Evolutionary conservation across 2,329 filamentous ascomycete species (phyloP).

Genomic region (Nothophaeocryptopus gaeumannii): DNA sequence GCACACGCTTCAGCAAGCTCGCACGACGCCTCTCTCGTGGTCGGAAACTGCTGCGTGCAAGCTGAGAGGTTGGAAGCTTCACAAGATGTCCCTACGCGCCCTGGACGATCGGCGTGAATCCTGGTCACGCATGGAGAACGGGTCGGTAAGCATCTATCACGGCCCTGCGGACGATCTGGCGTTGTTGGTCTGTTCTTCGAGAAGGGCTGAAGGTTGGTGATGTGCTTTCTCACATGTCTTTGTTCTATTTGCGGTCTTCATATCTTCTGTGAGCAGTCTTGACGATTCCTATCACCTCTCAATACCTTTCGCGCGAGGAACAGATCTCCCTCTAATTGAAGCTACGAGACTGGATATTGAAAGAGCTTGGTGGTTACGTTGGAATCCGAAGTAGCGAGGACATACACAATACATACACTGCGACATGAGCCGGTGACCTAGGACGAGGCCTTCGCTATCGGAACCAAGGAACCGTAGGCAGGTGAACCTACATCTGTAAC

Average conservation of each 20-base stretch:
- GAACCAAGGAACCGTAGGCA: not conserved
- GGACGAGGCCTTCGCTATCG: not conserved
- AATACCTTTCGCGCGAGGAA: not conserved
- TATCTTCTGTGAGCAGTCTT: slow-evolving; percentile 1
- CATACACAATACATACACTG: not conserved
- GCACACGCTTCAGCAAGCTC: slow-evolving; percentile 15
- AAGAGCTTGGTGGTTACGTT: not conserved
- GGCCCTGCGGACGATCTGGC: slow-evolving; percentile 6
- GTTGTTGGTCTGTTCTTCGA: slow-evolving; percentile 9
- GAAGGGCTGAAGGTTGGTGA: slow-evolving; percentile 10
- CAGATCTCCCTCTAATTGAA: not conserved
- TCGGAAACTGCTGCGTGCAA: slow-evolving; percentile 9
- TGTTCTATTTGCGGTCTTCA: not conserved
- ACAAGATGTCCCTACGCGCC: too few relatives aligned
- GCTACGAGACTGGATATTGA: not conserved
- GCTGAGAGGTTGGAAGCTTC: slow-evolving; percentile 16
- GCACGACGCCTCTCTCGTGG: slow-evolving; percentile 15
- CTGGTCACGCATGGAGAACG: slow-evolving; percentile 11
- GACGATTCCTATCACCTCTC: not conserved
- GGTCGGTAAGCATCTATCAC: slow-evolving; percentile 7
- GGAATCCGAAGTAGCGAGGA: not conserved
- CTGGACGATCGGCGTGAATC: not conserved
- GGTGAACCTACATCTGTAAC: not conserved
- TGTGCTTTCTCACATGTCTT: not conserved
- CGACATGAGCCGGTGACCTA: slow-evolving; percentile 9